Conservation (phyloP, 495 filamentous ascomycete species). For the Aspergillus nanangensis region DNA sequence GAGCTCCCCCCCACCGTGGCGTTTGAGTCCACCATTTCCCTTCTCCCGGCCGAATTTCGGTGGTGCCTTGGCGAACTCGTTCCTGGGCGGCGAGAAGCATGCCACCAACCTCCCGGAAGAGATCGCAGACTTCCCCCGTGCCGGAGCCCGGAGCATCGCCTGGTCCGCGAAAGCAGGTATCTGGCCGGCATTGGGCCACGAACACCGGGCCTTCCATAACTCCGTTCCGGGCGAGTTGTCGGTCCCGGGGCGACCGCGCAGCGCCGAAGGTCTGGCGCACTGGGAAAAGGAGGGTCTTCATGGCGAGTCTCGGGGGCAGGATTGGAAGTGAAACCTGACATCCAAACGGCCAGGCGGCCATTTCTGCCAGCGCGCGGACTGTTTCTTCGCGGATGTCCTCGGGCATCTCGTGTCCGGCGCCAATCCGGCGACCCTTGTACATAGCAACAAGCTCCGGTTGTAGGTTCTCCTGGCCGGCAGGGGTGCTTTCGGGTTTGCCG, state of each 20-base stretch:
- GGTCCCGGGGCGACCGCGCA: slow-evolving; percentile 63
- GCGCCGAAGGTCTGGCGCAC: slow-evolving; percentile 52
- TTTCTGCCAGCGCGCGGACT: slow-evolving; percentile 69
- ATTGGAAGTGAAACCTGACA: slow-evolving; percentile 64
- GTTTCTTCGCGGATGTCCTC: slow-evolving; percentile 66
- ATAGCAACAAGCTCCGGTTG: slow-evolving; percentile 17
- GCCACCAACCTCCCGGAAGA: slow-evolving; percentile 68
- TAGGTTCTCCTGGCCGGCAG: slow-evolving; percentile 1
- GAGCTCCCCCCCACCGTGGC: slow-evolving; percentile 72
- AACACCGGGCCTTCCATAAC: slow-evolving; percentile 71
- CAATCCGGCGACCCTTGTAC: slow-evolving; percentile 55
- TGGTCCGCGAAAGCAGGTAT: slow-evolving; percentile 47
- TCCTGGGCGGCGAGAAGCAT: slow-evolving; percentile 80
- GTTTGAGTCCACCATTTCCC: slow-evolving; percentile 76
- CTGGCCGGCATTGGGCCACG: slow-evolving; percentile 52
- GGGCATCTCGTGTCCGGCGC: slow-evolving; percentile 68
- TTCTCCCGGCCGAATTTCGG: slow-evolving; percentile 64
- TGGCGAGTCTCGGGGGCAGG: slow-evolving; percentile 55
- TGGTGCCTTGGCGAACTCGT: slow-evolving; percentile 64
- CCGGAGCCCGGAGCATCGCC: slow-evolving; percentile 40
- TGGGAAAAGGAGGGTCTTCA: slow-evolving; percentile 49
- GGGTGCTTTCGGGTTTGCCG: slow-evolving; percentile 1
- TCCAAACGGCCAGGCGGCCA: slow-evolving; percentile 73
- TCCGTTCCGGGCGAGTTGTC: slow-evolving; percentile 64
- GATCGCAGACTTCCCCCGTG: slow-evolving; percentile 56